Evolutionary conservation across 2,329 filamentous ascomycete species (phyloP).

Genomic region (Penicillium palitans): DNA sequence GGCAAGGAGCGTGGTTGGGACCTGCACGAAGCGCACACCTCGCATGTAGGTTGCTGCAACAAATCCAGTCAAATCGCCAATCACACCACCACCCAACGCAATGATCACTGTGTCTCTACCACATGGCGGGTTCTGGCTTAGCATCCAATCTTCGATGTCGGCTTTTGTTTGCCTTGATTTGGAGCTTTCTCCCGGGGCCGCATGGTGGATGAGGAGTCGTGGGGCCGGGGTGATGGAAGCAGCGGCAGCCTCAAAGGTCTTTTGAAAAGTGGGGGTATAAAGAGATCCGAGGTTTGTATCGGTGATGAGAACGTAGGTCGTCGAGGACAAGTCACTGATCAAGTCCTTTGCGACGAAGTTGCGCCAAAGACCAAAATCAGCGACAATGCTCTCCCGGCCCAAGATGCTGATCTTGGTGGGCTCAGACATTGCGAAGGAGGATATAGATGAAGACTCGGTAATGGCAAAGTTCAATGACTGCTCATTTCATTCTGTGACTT

Average conservation of each 20-base stretch:
- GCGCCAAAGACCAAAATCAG: slow-evolving; percentile 88
- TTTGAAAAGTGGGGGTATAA: slow-evolving; percentile 77
- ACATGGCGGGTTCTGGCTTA: slow-evolving; percentile 76
- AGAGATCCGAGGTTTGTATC: slow-evolving; percentile 84
- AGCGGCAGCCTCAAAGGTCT: slow-evolving; percentile 59
- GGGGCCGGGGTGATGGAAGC: slow-evolving; percentile 52
- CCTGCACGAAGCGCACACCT: slow-evolving; percentile 91
- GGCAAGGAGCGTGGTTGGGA: slow-evolving; percentile 87
- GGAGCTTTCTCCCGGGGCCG: slow-evolving; percentile 88
- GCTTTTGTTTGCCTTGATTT: slow-evolving; percentile 93
- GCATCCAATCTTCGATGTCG: slow-evolving; percentile 96
- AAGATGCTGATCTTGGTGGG: slow-evolving; percentile 74
- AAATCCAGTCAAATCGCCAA: slow-evolving; percentile 97
- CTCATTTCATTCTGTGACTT: slow-evolving; percentile 29
- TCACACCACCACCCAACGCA: slow-evolving; percentile 91
- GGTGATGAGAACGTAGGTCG: slow-evolving; percentile 94
- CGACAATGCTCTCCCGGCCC: slow-evolving; percentile 84
- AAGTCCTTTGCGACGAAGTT: slow-evolving; percentile 79
- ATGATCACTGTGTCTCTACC: slow-evolving; percentile 93
- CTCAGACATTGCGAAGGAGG: slow-evolving; percentile 33
- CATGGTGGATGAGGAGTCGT: slow-evolving; percentile 79
- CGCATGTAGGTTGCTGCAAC: slow-evolving; percentile 99
- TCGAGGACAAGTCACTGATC: slow-evolving; percentile 72
- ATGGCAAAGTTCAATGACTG: slow-evolving; percentile 13
- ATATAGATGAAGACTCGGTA: slow-evolving; percentile 11